These are phyloP conservation scores for Penicillium goetzii DNA, from an alignment of 495 filamentous ascomycete genomes.

Conservation along the genomic window DNA sequence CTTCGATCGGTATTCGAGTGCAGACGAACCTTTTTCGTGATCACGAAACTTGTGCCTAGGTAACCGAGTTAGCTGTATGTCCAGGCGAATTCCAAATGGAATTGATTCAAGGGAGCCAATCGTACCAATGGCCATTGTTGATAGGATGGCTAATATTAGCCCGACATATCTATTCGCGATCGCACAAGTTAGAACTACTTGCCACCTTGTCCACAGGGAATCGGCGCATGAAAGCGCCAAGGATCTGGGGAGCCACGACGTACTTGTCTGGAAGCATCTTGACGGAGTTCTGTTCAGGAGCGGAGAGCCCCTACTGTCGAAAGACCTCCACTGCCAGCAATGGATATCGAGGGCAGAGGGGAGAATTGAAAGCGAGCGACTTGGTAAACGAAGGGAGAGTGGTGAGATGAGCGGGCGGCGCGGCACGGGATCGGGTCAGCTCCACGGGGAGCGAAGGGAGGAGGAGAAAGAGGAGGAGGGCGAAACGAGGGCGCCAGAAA, in stretches of 20 bases:
- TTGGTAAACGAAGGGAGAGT: constrained; percentile 21
- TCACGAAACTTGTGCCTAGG: constrained; percentile 86
- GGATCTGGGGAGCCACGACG: neutral
- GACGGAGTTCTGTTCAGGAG: constrained; percentile 42
- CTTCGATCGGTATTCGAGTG: constrained; percentile 16
- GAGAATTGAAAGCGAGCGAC: constrained; percentile 25
- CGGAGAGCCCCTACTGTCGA: constrained; percentile 44
- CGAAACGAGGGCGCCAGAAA: constrained; percentile 25
- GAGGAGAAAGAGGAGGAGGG: constrained; percentile 9
- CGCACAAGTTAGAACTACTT: constrained; percentile 44
- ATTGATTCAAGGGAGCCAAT: constrained; percentile 17
- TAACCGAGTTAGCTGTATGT: constrained; percentile 24
- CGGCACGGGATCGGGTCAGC: constrained; percentile 6
- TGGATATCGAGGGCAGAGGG: constrained; percentile 13
- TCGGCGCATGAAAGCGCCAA: constrained; percentile 1
- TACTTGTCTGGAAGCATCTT: constrained; percentile 90
- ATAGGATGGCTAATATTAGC: constrained; percentile 83
- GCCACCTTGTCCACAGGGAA: constrained; percentile 18
- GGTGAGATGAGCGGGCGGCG: constrained; percentile 12
- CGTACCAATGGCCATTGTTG: constrained; percentile 92
- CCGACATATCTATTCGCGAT: constrained; percentile 74
- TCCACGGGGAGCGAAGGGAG: constrained; percentile 8
- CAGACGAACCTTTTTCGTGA: constrained; percentile 81
- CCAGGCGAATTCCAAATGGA: neutral
- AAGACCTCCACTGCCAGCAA: constrained; percentile 45